Conservation (phyloP, 768 basidiomycete species). For the Mycena indigotica region DNA sequence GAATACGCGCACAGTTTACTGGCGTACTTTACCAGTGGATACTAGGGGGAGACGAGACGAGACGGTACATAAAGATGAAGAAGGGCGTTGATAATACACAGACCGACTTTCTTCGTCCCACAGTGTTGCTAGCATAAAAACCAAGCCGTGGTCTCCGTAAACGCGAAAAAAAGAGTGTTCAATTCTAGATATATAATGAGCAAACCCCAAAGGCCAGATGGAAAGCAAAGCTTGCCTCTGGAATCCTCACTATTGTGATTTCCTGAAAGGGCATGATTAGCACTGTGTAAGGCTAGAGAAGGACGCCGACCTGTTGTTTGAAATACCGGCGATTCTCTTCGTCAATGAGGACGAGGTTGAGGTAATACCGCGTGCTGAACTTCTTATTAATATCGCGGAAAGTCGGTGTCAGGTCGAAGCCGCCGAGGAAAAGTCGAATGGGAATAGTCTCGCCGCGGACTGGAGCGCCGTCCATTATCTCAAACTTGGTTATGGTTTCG, state of each 20-base stretch:
- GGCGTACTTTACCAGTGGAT: conserved; percentile 7
- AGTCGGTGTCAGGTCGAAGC: conserved; percentile 97
- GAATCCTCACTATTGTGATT: conserved; percentile 90
- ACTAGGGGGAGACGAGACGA: too few species aligned
- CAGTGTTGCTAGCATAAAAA: not conserved
- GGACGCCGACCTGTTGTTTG: conserved; percentile 78
- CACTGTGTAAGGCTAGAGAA: not conserved
- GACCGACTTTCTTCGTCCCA: too few species aligned
- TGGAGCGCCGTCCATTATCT: conserved; percentile 98
- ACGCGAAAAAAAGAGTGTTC: not conserved
- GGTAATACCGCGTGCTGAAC: conserved; percentile 95
- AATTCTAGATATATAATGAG: not conserved
- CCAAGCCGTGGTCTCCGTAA: too few species aligned
- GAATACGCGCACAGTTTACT: not conserved
- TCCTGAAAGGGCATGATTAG: conserved; percentile 44
- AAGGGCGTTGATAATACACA: too few species aligned
- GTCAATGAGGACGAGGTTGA: conserved; percentile 96
- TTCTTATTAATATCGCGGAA: conserved; percentile 99
- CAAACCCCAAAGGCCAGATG: not conserved
- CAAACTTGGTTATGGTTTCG: conserved; percentile 98
- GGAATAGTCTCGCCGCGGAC: conserved; percentile 99
- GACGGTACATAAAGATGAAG: too few species aligned
- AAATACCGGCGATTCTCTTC: conserved; percentile 98
- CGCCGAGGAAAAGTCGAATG: conserved; percentile 95
- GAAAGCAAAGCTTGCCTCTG: conserved; percentile 52